Percentiles rank a stretch among this genome's conserved stretches.
Conservation (phyloP, 1,139 yeast species). For the Lodderomyces theae region DNA sequence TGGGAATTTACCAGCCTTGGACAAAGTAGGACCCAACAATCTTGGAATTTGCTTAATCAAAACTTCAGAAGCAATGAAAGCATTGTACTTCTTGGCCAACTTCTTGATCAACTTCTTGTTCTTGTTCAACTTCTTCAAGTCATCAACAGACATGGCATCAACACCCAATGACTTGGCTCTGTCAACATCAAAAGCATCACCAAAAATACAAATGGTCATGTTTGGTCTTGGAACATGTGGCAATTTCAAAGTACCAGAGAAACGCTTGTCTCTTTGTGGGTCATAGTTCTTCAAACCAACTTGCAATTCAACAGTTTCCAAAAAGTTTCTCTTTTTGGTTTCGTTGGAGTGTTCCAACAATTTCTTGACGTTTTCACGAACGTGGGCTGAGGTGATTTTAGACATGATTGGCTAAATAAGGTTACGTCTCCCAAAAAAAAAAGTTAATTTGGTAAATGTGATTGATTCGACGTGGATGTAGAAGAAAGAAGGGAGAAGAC, state of each 20-base stretch:
- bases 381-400: constrained; percentile 88
- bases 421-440: constrained; percentile 73
- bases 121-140: constrained; percentile 99
- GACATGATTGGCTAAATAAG: constrained; percentile 61
- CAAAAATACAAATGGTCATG: constrained; percentile 99
- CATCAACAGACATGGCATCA: constrained; percentile 99
- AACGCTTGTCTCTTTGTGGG: constrained; percentile 99
- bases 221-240: constrained; percentile 99
- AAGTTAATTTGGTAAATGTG: constrained; percentile 43
- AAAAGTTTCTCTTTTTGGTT: constrained; percentile 99
- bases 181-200: constrained; percentile 99
- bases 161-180: constrained; percentile 99
- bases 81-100: constrained; percentile 99
- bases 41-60: constrained; percentile 99
- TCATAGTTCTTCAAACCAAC: constrained; percentile 99
- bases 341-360: constrained; percentile 87
- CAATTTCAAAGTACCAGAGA: constrained; percentile 98
- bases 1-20: constrained; percentile 99
- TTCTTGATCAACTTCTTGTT: constrained; percentile 99
- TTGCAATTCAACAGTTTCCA: constrained; percentile 99
- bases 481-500: constrained; percentile 14
- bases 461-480: constrained; percentile 54
- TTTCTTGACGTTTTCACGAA: constrained; percentile 95
- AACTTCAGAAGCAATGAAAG: constrained; percentile 98
- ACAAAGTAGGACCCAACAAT: constrained; percentile 99